These are phyloP conservation scores for Metarhizium sp. DNA, from an alignment of 2,329 filamentous ascomycete genomes.

Conservation along the genomic window DNA sequence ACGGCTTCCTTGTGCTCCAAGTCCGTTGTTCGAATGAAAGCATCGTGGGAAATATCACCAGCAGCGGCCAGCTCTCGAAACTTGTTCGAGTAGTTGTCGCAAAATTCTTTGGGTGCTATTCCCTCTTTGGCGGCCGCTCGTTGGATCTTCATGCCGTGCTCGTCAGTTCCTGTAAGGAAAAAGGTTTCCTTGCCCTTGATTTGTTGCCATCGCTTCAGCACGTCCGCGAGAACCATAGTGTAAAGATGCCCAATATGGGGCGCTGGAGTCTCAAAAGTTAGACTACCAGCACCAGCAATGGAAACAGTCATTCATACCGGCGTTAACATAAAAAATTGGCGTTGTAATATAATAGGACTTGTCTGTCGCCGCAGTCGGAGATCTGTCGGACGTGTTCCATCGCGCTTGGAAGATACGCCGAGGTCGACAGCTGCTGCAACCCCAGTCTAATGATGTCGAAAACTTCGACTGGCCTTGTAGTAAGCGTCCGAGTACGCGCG, in stretches of 20 bases:
- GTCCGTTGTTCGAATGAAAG: constrained; percentile 91
- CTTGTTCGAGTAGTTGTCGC: constrained; percentile 70
- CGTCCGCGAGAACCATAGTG: constrained; percentile 82
- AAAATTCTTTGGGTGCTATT: constrained; percentile 72
- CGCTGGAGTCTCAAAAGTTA: constrained; percentile 36
- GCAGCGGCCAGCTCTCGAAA: constrained; percentile 67
- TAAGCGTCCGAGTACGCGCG: constrained; percentile 16
- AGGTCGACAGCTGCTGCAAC: constrained; percentile 18
- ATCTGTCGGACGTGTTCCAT: constrained; percentile 23
- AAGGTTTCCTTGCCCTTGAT: constrained; percentile 63
- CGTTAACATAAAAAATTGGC: constrained; percentile 98
- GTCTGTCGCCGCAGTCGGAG: constrained; percentile 8
- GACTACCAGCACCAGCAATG: not conserved
- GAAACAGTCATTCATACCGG: constrained; percentile 43
- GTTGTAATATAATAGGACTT: constrained; percentile 96
- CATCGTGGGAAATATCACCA: constrained; percentile 65
- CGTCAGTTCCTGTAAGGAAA: constrained; percentile 86
- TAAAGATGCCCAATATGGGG: constrained; percentile 95
- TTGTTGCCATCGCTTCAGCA: constrained; percentile 83
- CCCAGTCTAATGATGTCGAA: constrained; percentile 13
- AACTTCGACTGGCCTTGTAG: constrained; percentile 12
- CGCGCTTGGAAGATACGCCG: constrained; percentile 13
- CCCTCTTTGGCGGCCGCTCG: constrained; percentile 66
- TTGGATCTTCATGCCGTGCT: constrained; percentile 97
- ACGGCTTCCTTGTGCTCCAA: constrained; percentile 73